phyloP scores from a whole-genome alignment of 805 yeast genomes.

The Tetrapisispora fleetii region DNA sequence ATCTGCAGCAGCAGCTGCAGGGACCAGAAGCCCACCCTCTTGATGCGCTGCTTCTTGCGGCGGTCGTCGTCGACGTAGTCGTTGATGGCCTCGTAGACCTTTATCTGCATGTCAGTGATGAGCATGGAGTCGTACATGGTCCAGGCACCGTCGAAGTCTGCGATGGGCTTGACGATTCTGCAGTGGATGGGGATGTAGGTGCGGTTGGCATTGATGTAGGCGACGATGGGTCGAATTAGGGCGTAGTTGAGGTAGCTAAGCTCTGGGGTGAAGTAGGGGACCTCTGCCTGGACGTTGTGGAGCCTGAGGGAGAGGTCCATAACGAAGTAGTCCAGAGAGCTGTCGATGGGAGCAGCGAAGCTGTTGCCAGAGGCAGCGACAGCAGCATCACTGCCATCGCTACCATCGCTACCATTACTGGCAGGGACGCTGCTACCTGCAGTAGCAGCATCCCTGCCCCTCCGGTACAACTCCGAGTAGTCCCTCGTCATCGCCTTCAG shows the following conservation, averaged over 20 bases:
- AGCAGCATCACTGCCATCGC: not conserved
- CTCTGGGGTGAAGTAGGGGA: constrained; percentile 82
- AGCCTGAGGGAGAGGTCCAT: constrained; percentile 72
- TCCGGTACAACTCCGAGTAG: constrained; percentile 10
- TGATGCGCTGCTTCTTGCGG: constrained; percentile 57
- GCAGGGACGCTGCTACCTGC: not conserved
- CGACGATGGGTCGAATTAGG: constrained; percentile 86
- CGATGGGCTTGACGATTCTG: constrained; percentile 63
- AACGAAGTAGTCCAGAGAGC: constrained; percentile 45
- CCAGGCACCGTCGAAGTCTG: constrained; percentile 94
- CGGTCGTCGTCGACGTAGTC: constrained; percentile 84
- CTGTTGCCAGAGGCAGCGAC: not conserved
- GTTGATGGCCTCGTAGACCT: constrained; percentile 85
- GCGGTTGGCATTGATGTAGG: constrained; percentile 81
- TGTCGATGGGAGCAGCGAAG: not conserved
- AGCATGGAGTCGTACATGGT: constrained; percentile 82
- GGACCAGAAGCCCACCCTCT: constrained; percentile 88
- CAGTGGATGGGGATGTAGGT: constrained; percentile 84
- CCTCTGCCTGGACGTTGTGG: constrained; percentile 78
- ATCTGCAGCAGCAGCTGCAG: constrained; percentile 75
- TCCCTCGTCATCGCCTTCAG: constrained; percentile 35
- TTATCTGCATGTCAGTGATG: constrained; percentile 84
- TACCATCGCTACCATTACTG: not conserved
- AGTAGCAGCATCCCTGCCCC: not conserved
- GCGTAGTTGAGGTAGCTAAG: constrained; percentile 89